These are phyloP conservation scores for Curvularia lunata DNA, from an alignment of 2,329 filamentous ascomycete genomes.

Conservation along the genomic window DNA sequence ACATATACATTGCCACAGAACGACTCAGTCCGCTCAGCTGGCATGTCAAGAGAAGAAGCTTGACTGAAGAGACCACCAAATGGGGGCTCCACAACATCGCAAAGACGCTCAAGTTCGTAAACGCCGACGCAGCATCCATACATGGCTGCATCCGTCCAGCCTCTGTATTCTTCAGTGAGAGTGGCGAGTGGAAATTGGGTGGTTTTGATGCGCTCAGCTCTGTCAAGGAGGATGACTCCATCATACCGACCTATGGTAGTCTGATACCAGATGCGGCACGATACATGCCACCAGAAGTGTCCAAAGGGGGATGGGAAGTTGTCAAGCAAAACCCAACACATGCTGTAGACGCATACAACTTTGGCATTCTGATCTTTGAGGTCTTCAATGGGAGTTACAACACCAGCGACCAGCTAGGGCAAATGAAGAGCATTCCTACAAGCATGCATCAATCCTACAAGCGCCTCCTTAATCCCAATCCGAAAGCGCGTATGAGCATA, in stretches of 20 bases:
- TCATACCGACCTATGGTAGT: conserved; percentile 90
- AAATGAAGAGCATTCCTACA: conserved; percentile 84
- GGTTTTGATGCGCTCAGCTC: conserved; percentile 94
- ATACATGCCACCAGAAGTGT: conserved; percentile 87
- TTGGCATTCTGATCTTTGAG: conserved; percentile 84
- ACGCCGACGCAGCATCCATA: conserved; percentile 88
- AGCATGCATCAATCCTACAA: conserved; percentile 93
- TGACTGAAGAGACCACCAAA: conserved; percentile 92
- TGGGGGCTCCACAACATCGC: conserved; percentile 92
- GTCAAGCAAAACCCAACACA: conserved; percentile 82
- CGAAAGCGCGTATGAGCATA: conserved; percentile 84
- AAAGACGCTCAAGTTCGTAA: conserved; percentile 95
- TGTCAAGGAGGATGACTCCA: conserved; percentile 92
- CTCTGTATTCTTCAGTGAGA: conserved; percentile 91
- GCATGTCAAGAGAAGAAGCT: conserved; percentile 85
- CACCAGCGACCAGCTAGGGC: conserved; percentile 78
- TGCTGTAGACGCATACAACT: conserved; percentile 86
- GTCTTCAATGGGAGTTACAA: conserved; percentile 87
- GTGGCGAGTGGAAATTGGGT: conserved; percentile 95
- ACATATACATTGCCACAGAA: conserved; percentile 96
- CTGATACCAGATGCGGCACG: conserved; percentile 82
- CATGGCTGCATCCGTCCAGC: conserved; percentile 86
- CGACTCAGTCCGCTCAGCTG: conserved; percentile 84
- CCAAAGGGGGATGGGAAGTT: conserved; percentile 85
- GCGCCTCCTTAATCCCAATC: conserved; percentile 83